Base-by-base conservation (phyloP, 169 alveolate species). In the Theileria orientalis region DNA sequence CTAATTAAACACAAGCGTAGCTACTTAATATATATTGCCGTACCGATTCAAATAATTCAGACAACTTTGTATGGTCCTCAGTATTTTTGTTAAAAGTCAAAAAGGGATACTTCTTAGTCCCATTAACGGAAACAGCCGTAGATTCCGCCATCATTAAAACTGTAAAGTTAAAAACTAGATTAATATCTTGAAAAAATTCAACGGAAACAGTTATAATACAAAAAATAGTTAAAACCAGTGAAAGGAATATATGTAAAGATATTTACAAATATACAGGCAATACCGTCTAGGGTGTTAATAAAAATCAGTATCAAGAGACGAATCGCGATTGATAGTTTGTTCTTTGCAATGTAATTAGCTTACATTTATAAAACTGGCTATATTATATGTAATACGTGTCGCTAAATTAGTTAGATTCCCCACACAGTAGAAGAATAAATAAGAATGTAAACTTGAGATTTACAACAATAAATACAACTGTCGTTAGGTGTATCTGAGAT, bases 81-180 rank as follows among this genome's bases (percentile, higher is more conserved):
- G 73, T 32, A 25, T 73, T 64, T 41, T 73, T 80, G 59, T 80
- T 80, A 56, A 80, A 80, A 9, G 88, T 80, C 30, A 80, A 72
- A 19, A 59, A 23, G 19, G 84, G 84, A 25, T 47, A 21, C 27
- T 35, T 57, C 3, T 54, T 37, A 2, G 30, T 64, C 44, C 71
- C 69, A 16, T 77, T 73, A 59, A 49, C 64, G 7, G 62, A 13
- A 27, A 69, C 78, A 0, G 61, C 21, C 19, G 51, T 23, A n/a
- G 62, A 11, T 32, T 72, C 82, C 14, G 74, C 41, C 86, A 77
- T 77, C 23, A 35, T 70, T 25, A 49, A n/a, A n/a, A n/a, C n/a
- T n/a, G n/a, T 2, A 16, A 2, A 1, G 35, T 41, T 16, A 21
- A n/a, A 61, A 21, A 61, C 30, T 40, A 19, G 23, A 27, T 19